Base-by-base conservation (phyloP, 164 flowering plant species). In the Kalanchoe fedtschenkoi region DNA sequence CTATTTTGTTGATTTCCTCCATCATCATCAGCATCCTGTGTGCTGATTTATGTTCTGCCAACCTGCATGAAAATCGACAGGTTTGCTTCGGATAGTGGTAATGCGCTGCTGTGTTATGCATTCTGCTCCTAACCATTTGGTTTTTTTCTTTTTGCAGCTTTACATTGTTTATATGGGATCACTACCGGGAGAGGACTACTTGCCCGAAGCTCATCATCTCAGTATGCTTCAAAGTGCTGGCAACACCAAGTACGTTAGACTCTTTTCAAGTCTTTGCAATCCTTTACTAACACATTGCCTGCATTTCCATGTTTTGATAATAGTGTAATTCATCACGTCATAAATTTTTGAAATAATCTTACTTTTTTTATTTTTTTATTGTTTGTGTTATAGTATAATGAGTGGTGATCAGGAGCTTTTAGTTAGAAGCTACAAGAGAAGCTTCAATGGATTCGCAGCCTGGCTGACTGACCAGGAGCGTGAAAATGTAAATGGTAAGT, bases 111-210 rank as follows among this genome's bases (percentile, higher is more conserved):
- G 17, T 42, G 17, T 26, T 15, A 14, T 57, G 54, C 10, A 39
- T 8, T 39, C n/a, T 39, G 43, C 15, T 39, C 10, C 15, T 39
- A 15, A 8, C 10, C 8, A 8, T 8, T 39, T 39, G 43, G 15
- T 39, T 53, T 26, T 28, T 11, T n/a, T n/a, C n/a, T n/a, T 2
- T 26, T 1, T 62, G 60, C 74, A 70, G 78, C 72, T 68, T 26
- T 70, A 74, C 42, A 70, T 74, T 26, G 77, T 77, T 16, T 74
- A 77, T 63, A 68, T 72, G 76, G 77, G 80, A 5, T 70, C 73
- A 1, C 77, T 70, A 13, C 73, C 69, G n/a, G 39, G 64, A 42
- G 65, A 44, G 1, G 37, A 59, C 35, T 62, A 67, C 22, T 55
- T 77, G 0, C 76, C 73, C 37, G 60, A 66, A n/a, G 21, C 62